Conservation (phyloP, 2,329 filamentous ascomycete species). For the Beauveria pseudobassiana region DNA sequence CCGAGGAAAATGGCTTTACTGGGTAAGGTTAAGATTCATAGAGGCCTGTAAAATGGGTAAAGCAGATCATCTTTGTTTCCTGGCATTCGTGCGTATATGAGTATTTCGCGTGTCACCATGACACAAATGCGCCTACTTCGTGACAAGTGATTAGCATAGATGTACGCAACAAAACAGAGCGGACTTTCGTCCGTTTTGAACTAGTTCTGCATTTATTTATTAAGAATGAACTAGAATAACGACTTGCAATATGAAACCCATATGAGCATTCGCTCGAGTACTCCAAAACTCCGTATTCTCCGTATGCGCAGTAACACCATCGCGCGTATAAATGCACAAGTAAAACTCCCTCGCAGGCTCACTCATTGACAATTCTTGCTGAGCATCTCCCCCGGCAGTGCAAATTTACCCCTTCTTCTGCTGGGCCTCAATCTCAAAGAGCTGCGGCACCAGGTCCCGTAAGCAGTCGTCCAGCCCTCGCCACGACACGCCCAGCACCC, state of each 20-base stretch:
- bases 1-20: too few relatives aligned
- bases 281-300: background rate
- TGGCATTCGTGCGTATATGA: too few relatives aligned
- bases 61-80: too few relatives aligned
- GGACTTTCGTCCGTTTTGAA: background rate
- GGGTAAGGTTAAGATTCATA: too few relatives aligned
- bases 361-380: background rate
- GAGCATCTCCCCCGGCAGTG: too few relatives aligned
- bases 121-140: too few relatives aligned
- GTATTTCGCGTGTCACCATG: too few relatives aligned
- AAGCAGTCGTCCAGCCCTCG: slow-evolving; percentile 41
- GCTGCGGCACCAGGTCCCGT: slow-evolving; percentile 37
- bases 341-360: background rate
- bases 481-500: slow-evolving; percentile 44
- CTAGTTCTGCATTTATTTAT: background rate
- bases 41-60: too few relatives aligned
- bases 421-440: slow-evolving; percentile 14
- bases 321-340: background rate
- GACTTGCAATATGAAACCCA: background rate
- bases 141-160: too few relatives aligned
- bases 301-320: background rate
- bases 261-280: background rate
- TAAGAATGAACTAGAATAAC: background rate
- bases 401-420: background rate
- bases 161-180: background rate